These are phyloP conservation scores for Xylaria sp. DNA, from an alignment of 2,329 filamentous ascomycete species.

Conservation along the genomic window DNA sequence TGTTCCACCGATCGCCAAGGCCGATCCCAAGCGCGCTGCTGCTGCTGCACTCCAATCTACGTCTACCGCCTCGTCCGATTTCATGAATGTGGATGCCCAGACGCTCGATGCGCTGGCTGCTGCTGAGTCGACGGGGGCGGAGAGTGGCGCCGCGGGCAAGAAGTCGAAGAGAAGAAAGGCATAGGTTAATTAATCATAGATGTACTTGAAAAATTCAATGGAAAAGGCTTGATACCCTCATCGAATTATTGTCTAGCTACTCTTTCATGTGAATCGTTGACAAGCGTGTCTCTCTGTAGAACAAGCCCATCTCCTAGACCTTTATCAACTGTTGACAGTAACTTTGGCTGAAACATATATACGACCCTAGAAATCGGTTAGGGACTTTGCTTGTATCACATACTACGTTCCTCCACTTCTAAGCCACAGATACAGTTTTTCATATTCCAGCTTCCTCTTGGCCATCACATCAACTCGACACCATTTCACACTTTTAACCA, in stretches of 20 bases:
- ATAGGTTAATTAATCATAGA: constrained; percentile 30
- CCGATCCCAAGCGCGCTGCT: constrained; percentile 69
- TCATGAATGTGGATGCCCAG: constrained; percentile 55
- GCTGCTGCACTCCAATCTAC: constrained; percentile 45
- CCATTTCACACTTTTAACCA: neutral
- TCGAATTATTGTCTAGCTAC: neutral
- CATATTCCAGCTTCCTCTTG: neutral
- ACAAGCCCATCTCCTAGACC: constrained; percentile 1
- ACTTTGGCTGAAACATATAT: neutral
- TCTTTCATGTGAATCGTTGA: constrained; percentile 5
- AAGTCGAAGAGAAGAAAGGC: constrained; percentile 51
- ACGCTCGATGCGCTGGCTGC: constrained; percentile 58
- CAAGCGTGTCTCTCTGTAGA: constrained; percentile 4
- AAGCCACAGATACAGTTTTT: neutral
- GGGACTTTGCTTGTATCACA: neutral
- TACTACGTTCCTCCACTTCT: neutral
- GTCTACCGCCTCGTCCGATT: constrained; percentile 35
- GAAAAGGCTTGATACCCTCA: constrained; percentile 33
- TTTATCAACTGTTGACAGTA: neutral
- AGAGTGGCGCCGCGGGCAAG: constrained; percentile 39
- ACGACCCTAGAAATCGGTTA: neutral
- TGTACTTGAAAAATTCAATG: constrained; percentile 5
- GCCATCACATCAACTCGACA: neutral
- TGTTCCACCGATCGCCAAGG: constrained; percentile 71
- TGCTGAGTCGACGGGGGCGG: constrained; percentile 41